Evolutionary conservation across 2,329 filamentous ascomycete species (phyloP), one percentile per base, ranked within the genome.

Genomic region (Fusarium abutilonis): DNA sequence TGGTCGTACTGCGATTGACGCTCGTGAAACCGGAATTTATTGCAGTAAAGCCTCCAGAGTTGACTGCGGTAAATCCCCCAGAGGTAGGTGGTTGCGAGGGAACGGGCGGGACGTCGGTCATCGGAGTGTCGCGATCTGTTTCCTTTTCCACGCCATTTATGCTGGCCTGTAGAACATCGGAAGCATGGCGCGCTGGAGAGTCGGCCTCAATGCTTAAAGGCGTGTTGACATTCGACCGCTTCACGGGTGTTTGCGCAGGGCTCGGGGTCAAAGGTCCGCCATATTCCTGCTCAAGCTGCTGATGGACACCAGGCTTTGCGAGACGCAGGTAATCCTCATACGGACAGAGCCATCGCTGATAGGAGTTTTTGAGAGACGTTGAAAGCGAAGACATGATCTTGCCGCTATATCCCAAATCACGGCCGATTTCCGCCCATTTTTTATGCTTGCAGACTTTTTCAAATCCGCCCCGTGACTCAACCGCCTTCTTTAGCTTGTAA

Each of bases 311-410:
- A 4, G 95, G 95, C 74, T 97, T 98, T 48, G 92, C 94, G 13
- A 94, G 81, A 48, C 91, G 86, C 39, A 99, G 80, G 73, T 97
- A 99, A 63, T 98, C 93, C 76, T 99, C 95, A 70, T 98, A 99
- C 0, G 95, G 95, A 72, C 93, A 92, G 4, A 99, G 87, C 92
- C 95, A 99, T 77, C 94, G 89, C 75, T 97, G 93, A 70, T 96
- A 99, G 0, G 95, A 98, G 76, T 99, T 99, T 76, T 98, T 99
- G 38, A 99, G 84, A 6, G 95, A 98, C 0, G 95, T 99, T 6
- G 95, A 99, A 42, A 99, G 80, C 9, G 95, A 98, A 3, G 94
- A 98, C 95, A 99, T 99, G 63, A 99, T 99, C 80, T 99, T 99
- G 73, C 95, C 95, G 73, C 94, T 98, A 77, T 99, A 99, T 51